Evolutionary conservation across 163 green algal genomes (phyloP), one percentile per base, ranked within the genome.

Genomic region (Chlorella variabilis): DNA sequence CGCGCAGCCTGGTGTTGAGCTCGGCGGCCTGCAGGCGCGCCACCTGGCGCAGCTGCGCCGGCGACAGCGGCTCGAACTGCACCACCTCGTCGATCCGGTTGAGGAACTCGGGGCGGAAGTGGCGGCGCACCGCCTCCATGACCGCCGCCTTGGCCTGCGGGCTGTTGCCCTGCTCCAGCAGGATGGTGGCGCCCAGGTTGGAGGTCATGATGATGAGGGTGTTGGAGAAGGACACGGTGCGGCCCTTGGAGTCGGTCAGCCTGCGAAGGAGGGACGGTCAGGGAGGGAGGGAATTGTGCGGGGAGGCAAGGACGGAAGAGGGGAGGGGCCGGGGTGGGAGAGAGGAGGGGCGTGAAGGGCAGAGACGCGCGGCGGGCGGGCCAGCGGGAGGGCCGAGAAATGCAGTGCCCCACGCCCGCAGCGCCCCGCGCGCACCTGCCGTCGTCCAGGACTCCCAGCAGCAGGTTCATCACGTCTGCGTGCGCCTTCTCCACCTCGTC

Each of bases 181-280:
- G 87, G 29, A 85, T 58, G 54, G 89, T 62, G 29, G 85, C 86
- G 68, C 93, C 94, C 42, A 98, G 84, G 86, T 98, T 98, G 85
- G 78, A 92, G 42, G 95, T 98, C 86, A 98, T 93, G 87, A 98
- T 97, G 87, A 97, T 90, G 61, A 98, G 81, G 20, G 91, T 95
- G 87, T 98, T 97, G 67, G 90, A 84, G 69, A 98, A 98, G 77
- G 88, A 91, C 29, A 98, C 94, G 21, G 87, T 93, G 78, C 92
- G 90, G 59, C 94, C 94, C 89, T 97, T 95, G 70, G 87, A 88
- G 86, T 98, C 95, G 29, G 94, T 98, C 58, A 97, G 79, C 21
- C 56, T 70, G 56, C 71, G 20, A 4, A 18, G 15, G n/a, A 15
- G 54, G 18, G 15, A 62, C 15, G 23, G 20, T n/a, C n/a, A n/a